These are phyloP conservation scores for Leucosporidium scottii DNA, from an alignment of 768 basidiomycete species.

Conservation along the genomic window DNA sequence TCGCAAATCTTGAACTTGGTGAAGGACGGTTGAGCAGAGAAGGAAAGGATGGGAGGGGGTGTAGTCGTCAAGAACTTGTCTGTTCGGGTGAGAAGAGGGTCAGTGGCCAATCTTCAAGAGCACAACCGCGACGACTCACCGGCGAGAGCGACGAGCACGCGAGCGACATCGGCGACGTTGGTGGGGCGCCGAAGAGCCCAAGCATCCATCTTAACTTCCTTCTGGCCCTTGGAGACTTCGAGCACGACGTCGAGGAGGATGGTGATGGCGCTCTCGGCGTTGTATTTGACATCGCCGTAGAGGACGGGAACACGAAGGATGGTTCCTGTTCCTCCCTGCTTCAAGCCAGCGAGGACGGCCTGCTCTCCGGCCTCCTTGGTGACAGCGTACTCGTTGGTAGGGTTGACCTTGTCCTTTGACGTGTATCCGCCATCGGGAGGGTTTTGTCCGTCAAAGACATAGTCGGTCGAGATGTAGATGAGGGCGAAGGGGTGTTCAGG, in stretches of 20 bases:
- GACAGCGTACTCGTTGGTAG: conserved; percentile 73
- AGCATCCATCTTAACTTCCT: conserved; percentile 90
- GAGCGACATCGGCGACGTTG: conserved; percentile 60
- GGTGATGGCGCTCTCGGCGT: conserved; percentile 84
- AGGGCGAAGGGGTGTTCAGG: conserved; percentile 55
- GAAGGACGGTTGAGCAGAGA: conserved; percentile 68
- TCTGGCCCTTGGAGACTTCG: conserved; percentile 64
- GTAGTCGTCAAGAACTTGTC: conserved; percentile 35
- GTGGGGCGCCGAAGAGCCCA: conserved; percentile 90
- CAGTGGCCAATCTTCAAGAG: neutral
- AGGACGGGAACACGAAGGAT: conserved; percentile 86
- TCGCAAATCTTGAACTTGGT: conserved; percentile 93
- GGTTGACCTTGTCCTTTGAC: conserved; percentile 64
- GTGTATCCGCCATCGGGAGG: conserved; percentile 63
- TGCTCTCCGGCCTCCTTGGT: conserved; percentile 83
- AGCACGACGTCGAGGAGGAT: conserved; percentile 76
- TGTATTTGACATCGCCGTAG: conserved; percentile 81
- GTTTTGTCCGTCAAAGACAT: conserved; percentile 89
- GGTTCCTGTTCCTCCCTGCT: conserved; percentile 52
- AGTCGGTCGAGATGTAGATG: conserved; percentile 92
- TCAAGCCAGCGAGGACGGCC: conserved; percentile 55
- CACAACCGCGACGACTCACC: neutral
- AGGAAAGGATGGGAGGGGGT: conserved; percentile 73
- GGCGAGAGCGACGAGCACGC: neutral
- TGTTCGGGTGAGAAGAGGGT: neutral